These are phyloP conservation scores for Backusella tarrabulga DNA, from an alignment of 192 early-diverging fungal genomes.

Conservation along the genomic window DNA sequence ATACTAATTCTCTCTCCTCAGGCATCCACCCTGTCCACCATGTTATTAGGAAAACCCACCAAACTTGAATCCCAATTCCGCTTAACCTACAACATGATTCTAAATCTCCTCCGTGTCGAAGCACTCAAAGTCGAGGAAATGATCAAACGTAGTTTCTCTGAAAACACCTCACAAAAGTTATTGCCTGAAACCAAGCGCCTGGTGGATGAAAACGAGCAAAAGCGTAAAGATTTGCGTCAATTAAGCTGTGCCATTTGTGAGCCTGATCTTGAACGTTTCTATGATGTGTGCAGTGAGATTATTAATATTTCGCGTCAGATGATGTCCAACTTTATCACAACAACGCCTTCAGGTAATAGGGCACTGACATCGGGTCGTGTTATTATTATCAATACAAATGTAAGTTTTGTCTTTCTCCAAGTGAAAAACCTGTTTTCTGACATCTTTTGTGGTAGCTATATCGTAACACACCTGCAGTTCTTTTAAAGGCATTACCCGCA, in stretches of 20 bases:
- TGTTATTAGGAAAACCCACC: constrained; percentile 86
- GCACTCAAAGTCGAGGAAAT: constrained; percentile 96
- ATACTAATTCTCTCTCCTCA: background rate
- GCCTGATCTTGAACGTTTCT: constrained; percentile 70
- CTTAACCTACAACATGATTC: constrained; percentile 97
- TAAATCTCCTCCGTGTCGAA: constrained; percentile 93
- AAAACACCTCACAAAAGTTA: constrained; percentile 81
- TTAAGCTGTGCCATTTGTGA: constrained; percentile 83
- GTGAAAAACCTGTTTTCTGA: background rate
- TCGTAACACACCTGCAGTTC: constrained; percentile 63
- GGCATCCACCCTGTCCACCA: constrained; percentile 60
- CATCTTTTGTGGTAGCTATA: constrained; percentile 16
- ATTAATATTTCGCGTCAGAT: constrained; percentile 53
- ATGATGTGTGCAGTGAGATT: constrained; percentile 60
- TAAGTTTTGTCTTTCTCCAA: constrained; percentile 20
- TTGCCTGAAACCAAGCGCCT: constrained; percentile 80
- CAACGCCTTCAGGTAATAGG: constrained; percentile 56
- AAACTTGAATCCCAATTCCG: constrained; percentile 95
- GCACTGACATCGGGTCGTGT: constrained; percentile 72
- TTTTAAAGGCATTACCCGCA: constrained; percentile 50
- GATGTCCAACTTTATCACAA: constrained; percentile 52
- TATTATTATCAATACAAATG: constrained; percentile 70
- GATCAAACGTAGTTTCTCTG: constrained; percentile 97
- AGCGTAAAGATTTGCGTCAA: constrained; percentile 56
- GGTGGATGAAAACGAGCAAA: constrained; percentile 65